A percentile compares a stretch with the other conserved stretches of the same genome.
Conservation (phyloP, 2,329 filamentous ascomycete species). For the Pseudogymnoascus sp. region DNA sequence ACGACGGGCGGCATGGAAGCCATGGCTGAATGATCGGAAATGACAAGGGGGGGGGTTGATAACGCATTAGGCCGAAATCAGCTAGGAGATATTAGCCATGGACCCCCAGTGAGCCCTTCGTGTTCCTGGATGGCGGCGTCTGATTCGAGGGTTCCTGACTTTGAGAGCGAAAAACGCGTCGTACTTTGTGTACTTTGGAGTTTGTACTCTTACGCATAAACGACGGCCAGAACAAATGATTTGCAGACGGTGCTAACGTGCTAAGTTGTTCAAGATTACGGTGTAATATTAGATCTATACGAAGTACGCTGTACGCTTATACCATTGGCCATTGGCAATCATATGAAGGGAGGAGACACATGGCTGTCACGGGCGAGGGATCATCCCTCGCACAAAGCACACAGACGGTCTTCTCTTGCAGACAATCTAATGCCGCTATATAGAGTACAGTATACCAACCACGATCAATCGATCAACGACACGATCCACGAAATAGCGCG, state of each 20-base stretch:
- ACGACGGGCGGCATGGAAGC: conserved; percentile 3
- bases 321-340: neutral
- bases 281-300: conserved; percentile 8
- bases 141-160: conserved; percentile 5
- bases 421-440: neutral
- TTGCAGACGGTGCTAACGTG: neutral
- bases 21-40: conserved; percentile 5
- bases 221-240: conserved; percentile 1
- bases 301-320: neutral
- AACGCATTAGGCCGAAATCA: conserved; percentile 3
- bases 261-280: neutral
- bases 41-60: neutral
- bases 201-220: neutral
- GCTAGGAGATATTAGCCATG: conserved; percentile 1
- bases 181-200: neutral
- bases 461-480: neutral
- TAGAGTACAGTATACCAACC: neutral
- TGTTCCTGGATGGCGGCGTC: neutral
- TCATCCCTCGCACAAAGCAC: neutral
- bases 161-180: neutral
- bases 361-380: neutral
- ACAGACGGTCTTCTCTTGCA: neutral
- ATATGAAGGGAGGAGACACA: neutral
- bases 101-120: conserved; percentile 5
- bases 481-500: neutral